phyloP scores from a whole-genome alignment of 2,329 filamentous ascomycete species.

The Didymella pomorum region DNA sequence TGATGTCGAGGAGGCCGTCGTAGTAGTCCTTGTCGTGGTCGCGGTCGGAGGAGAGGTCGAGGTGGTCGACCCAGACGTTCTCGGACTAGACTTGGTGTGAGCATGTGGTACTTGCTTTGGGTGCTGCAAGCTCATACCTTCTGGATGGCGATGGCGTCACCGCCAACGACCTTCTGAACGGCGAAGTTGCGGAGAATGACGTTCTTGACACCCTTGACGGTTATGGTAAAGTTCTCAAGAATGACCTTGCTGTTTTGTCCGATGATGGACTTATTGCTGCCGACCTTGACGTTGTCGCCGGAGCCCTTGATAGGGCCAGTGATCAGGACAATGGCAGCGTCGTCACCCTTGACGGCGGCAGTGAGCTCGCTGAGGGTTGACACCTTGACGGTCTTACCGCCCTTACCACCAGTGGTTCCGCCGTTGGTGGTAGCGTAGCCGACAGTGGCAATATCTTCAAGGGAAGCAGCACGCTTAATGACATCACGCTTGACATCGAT shows the following conservation, averaged over 20 bases:
- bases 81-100: conserved; percentile 37
- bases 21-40: conserved; percentile 73
- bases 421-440: conserved; percentile 48
- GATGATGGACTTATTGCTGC: conserved; percentile 61
- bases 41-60: conserved; percentile 68
- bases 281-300: conserved; percentile 54
- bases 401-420: conserved; percentile 52
- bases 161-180: conserved; percentile 59
- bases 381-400: conserved; percentile 48
- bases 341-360: conserved; percentile 55
- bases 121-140: conserved; percentile 35
- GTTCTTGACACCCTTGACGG: conserved; percentile 59
- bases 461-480: conserved; percentile 40
- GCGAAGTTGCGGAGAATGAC: conserved; percentile 67
- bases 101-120: conserved; percentile 49
- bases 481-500: conserved; percentile 31
- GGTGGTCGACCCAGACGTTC: conserved; percentile 73
- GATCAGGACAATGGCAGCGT: conserved; percentile 57
- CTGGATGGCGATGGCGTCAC: conserved; percentile 63
- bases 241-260: conserved; percentile 58
- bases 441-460: conserved; percentile 39
- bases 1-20: conserved; percentile 71
- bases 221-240: conserved; percentile 58
- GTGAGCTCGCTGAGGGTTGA: conserved; percentile 51
- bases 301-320: conserved; percentile 56